phyloP scores from a whole-genome alignment of 108 stramenopile genomes.

The Nitzschia putrida region DNA sequence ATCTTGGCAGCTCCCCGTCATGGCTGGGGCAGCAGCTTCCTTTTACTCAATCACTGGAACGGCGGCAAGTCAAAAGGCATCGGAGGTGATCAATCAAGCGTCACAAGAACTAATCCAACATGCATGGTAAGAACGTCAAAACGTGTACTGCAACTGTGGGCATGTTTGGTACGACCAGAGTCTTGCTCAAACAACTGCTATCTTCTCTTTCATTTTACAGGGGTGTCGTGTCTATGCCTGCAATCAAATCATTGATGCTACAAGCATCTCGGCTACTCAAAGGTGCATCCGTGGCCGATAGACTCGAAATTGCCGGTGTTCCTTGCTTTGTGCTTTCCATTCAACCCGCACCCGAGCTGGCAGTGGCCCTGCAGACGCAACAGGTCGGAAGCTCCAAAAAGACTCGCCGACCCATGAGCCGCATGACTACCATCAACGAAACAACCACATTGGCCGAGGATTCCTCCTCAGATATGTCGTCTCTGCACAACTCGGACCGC shows the following conservation, averaged over 20 bases:
- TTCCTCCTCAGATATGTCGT: constrained; percentile 3
- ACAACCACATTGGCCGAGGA: constrained; percentile 19
- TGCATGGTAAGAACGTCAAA: constrained; percentile 43
- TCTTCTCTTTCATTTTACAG: constrained; percentile 2
- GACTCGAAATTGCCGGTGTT: constrained; percentile 70
- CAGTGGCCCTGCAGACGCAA: constrained; percentile 31
- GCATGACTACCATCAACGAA: constrained; percentile 66
- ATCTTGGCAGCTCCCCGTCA: constrained; percentile 50
- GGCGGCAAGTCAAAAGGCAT: constrained; percentile 53
- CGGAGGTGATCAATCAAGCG: constrained; percentile 41
- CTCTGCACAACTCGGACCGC: background rate
- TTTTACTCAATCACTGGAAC: constrained; percentile 71
- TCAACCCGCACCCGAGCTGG: constrained; percentile 63
- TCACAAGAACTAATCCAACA: constrained; percentile 69
- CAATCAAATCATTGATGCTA: constrained; percentile 67
- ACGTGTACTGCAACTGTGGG: no score
- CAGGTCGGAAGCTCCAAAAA: constrained; percentile 23
- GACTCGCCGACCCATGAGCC: constrained; percentile 22
- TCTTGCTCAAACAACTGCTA: background rate
- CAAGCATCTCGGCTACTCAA: constrained; percentile 75
- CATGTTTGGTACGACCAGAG: no score
- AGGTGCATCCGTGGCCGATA: constrained; percentile 76
- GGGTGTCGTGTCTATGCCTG: constrained; percentile 81
- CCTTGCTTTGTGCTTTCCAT: constrained; percentile 74
- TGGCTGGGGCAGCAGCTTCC: constrained; percentile 70